Evolutionary conservation across 129 eudicot species (phyloP).

Genomic region (Ambrosia trifida): DNA sequence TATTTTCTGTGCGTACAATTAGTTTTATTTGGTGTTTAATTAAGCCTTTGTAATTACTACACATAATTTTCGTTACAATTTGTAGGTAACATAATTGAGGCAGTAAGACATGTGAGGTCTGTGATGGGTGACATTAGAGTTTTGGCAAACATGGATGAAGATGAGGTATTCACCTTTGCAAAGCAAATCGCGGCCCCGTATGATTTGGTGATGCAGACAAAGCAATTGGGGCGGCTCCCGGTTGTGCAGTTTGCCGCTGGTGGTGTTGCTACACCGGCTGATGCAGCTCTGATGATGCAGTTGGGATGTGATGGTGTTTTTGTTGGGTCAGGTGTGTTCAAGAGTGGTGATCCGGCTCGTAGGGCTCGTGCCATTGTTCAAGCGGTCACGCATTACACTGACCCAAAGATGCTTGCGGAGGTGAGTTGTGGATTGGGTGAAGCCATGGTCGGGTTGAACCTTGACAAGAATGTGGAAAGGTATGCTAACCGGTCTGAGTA

Average conservation of each 20-base stretch:
- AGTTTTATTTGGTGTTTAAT: too few relatives aligned
- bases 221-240: constrained; percentile 51
- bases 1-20: too few relatives aligned
- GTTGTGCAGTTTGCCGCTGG: constrained; percentile 57
- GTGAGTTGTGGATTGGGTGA: constrained; percentile 86
- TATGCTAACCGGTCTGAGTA: constrained; percentile 76
- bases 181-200: constrained; percentile 44
- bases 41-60: too few relatives aligned
- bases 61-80: background rate
- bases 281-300: constrained; percentile 52
- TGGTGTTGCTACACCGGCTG: constrained; percentile 56
- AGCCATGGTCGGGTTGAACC: constrained; percentile 89
- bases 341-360: constrained; percentile 61
- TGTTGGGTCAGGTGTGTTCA: constrained; percentile 54
- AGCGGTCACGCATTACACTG: constrained; percentile 85
- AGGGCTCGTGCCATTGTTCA: constrained; percentile 84
- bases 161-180: constrained; percentile 47
- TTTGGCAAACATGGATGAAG: constrained; percentile 50
- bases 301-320: constrained; percentile 55
- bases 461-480: constrained; percentile 85
- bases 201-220: constrained; percentile 52
- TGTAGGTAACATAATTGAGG: constrained; percentile 48
- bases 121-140: constrained; percentile 52
- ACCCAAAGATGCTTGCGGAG: constrained; percentile 72
- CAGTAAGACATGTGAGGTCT: constrained; percentile 46